Percentiles rank a stretch among this genome's conserved stretches.
Conservation (phyloP, 2,329 filamentous ascomycete genomes). For the Botrytis aclada region DNA sequence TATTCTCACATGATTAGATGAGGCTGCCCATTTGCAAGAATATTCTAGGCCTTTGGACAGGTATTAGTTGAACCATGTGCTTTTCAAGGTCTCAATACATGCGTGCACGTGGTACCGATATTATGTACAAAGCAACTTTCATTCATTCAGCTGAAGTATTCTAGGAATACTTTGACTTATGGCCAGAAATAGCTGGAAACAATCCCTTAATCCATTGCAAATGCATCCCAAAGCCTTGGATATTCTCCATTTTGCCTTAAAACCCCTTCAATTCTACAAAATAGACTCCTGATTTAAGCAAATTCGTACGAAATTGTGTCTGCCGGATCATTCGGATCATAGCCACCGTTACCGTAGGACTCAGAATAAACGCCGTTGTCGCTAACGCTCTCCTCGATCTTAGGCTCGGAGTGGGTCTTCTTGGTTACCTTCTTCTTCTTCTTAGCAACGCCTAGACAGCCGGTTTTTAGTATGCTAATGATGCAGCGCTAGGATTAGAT, state of each 20-base stretch:
- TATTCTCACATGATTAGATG: too few species aligned
- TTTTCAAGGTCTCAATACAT: neutral
- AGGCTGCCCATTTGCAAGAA: neutral
- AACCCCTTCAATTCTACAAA: fast-evolving
- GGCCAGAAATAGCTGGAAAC: neutral
- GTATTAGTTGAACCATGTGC: neutral
- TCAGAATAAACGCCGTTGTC: neutral
- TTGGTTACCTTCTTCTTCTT: neutral
- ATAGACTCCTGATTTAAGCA: neutral
- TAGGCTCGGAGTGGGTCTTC: neutral
- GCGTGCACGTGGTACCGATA: neutral
- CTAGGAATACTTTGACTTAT: neutral
- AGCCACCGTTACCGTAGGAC: fast-evolving
- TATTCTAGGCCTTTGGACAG: neutral
- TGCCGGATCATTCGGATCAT: neutral
- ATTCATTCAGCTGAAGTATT: neutral
- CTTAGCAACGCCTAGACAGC: neutral
- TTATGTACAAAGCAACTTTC: neutral
- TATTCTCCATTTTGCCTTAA: neutral
- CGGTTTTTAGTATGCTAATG: neutral
- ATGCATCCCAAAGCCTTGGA: neutral
- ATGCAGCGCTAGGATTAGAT: neutral
- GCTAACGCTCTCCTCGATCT: neutral
- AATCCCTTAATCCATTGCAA: neutral
- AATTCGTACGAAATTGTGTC: fast-evolving